Conservation (phyloP, 2,329 filamentous ascomycete species). For the Paraphoma chrysanthemicola region DNA sequence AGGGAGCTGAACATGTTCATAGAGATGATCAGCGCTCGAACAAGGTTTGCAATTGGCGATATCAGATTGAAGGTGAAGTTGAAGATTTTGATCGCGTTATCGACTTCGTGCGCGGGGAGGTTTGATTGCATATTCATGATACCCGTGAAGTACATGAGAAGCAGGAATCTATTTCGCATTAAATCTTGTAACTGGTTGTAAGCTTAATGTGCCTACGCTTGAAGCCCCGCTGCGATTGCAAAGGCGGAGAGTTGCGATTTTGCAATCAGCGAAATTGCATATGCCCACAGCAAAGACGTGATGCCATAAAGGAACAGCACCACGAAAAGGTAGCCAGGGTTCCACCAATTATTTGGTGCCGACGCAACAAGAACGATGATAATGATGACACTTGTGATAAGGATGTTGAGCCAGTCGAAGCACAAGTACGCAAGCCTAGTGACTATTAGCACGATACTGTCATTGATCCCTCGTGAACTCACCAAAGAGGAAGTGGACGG, state of each 20-base stretch:
- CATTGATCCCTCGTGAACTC: background rate
- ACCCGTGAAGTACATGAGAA: constrained; percentile 52
- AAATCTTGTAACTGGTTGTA: background rate
- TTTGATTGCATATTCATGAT: constrained; percentile 23
- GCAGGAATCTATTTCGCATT: constrained; percentile 44
- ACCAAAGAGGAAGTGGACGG: constrained; percentile 77
- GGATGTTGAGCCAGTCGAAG: constrained; percentile 78
- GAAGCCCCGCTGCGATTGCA: constrained; percentile 76
- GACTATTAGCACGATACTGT: background rate
- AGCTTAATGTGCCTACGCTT: constrained; percentile 57
- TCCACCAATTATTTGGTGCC: constrained; percentile 68
- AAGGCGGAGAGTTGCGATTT: constrained; percentile 80
- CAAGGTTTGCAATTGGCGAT: constrained; percentile 75
- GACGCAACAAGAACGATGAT: constrained; percentile 68
- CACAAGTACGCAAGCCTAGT: constrained; percentile 68
- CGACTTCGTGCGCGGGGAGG: constrained; percentile 15
- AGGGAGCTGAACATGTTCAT: constrained; percentile 82
- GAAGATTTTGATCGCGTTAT: constrained; percentile 63
- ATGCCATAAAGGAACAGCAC: constrained; percentile 81
- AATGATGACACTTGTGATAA: constrained; percentile 71
- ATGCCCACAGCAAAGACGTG: constrained; percentile 74
- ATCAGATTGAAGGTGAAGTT: constrained; percentile 77
- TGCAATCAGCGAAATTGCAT: constrained; percentile 79
- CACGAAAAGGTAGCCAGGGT: constrained; percentile 78
- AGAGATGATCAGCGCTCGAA: constrained; percentile 74